Evolutionary conservation across 2,329 filamentous ascomycete genomes (phyloP).

Genomic region (Aspergillus fumigatiaffinis): DNA sequence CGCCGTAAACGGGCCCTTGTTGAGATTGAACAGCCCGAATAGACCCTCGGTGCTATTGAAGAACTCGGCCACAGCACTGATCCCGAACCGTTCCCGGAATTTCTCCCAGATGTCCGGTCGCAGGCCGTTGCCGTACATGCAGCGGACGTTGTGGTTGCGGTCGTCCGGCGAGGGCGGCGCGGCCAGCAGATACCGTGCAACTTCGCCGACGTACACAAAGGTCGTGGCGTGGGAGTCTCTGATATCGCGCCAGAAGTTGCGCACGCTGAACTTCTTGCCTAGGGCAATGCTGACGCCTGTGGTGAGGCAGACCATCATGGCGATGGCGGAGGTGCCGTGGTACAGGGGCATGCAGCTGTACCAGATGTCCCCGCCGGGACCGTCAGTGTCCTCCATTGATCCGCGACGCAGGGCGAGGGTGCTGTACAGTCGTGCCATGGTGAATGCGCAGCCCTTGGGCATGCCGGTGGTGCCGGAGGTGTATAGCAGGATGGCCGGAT

Average conservation of each 20-base stretch:
- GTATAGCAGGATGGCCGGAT: slow-evolving; percentile 64
- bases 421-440: slow-evolving; percentile 46
- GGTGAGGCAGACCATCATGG: slow-evolving; percentile 53
- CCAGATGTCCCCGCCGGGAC: slow-evolving; percentile 54
- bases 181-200: slow-evolving; percentile 68
- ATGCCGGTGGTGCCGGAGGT: slow-evolving; percentile 73
- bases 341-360: slow-evolving; percentile 77
- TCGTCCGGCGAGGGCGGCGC: slow-evolving; percentile 52
- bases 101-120: slow-evolving; percentile 48
- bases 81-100: slow-evolving; percentile 52
- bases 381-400: slow-evolving; percentile 24
- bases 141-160: slow-evolving; percentile 42
- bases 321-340: slow-evolving; percentile 68
- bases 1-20: slow-evolving; percentile 59
- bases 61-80: slow-evolving; percentile 63
- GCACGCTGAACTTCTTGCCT: slow-evolving; percentile 57
- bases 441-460: slow-evolving; percentile 66
- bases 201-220: slow-evolving; percentile 77
- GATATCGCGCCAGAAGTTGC: slow-evolving; percentile 68
- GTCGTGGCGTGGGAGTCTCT: slow-evolving; percentile 64
- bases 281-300: slow-evolving; percentile 44
- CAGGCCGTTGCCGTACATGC: slow-evolving; percentile 48
- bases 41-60: slow-evolving; percentile 75
- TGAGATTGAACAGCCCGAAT: slow-evolving; percentile 58
- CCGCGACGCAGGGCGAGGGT: slow-evolving; percentile 34